A percentile compares a stretch with the other conserved stretches of the same genome.
Conservation (phyloP, 306 rosid species). For the Malus sylvestris region DNA sequence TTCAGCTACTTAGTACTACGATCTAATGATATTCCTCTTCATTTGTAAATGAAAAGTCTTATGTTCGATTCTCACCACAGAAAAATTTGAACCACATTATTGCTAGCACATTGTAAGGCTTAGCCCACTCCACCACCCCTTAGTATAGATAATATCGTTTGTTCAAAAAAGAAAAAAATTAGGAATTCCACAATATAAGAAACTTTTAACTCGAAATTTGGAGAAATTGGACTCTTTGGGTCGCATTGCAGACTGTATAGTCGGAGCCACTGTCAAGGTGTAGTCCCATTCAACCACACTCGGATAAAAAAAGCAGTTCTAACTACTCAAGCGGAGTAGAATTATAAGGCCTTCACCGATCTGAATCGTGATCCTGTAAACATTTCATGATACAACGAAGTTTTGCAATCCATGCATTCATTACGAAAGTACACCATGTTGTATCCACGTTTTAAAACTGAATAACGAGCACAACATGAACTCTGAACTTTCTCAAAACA, state of each 20-base stretch:
- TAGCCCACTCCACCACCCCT: accelerated
- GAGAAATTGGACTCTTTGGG: no score
- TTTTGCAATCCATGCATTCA: neutral
- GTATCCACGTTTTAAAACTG: neutral
- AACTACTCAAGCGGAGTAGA: neutral
- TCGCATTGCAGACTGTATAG: no score
- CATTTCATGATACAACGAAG: neutral
- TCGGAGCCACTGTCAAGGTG: no score
- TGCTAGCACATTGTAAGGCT: accelerated
- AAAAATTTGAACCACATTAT: no score
- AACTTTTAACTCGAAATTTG: no score
- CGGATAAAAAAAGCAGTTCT: neutral
- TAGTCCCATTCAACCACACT: neutral
- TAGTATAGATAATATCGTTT: no score
- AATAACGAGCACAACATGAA: neutral
- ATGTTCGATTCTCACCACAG: accelerated
- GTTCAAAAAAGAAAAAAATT: no score
- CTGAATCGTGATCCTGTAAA: neutral
- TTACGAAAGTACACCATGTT: neutral
- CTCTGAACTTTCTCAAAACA: neutral
- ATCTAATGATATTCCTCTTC: accelerated
- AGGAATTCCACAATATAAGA: no score
- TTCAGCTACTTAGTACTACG: no score
- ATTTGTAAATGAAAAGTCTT: accelerated
- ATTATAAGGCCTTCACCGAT: neutral